phyloP scores from a whole-genome alignment of 116 monocot species.

The Phalaenopsis hybrid region DNA sequence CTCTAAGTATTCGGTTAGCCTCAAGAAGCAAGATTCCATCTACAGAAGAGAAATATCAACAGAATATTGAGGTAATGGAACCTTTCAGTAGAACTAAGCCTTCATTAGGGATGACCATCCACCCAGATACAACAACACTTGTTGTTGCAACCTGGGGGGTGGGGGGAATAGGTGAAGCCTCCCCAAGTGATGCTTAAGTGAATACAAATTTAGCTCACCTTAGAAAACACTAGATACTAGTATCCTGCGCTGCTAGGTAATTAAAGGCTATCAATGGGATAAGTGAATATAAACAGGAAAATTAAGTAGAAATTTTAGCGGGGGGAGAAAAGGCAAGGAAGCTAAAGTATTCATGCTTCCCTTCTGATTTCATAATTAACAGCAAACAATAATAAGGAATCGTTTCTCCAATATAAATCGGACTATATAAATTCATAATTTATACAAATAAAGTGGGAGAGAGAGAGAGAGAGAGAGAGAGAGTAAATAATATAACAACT shows the following conservation, averaged over 20 bases:
- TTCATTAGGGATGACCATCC: background rate
- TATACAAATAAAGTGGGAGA: background rate
- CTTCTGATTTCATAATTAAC: background rate
- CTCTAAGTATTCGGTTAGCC: slow-evolving; percentile 84
- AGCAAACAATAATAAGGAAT: background rate
- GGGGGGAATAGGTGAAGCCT: background rate
- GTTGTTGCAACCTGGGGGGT: background rate
- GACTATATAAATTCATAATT: background rate
- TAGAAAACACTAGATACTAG: background rate
- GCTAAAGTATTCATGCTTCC: background rate
- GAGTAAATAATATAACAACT: background rate
- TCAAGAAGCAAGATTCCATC: slow-evolving; percentile 91
- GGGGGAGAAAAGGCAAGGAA: background rate
- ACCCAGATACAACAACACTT: background rate
- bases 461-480: background rate
- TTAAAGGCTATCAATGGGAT: background rate
- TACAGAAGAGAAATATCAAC: slow-evolving; percentile 21
- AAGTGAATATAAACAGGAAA: background rate
- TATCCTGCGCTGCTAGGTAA: background rate
- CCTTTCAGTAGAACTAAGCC: background rate
- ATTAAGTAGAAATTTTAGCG: background rate
- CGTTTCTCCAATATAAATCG: background rate
- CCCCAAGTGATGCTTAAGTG: background rate
- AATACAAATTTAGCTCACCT: background rate
- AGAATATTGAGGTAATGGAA: background rate